Percentiles rank a stretch among this genome's conserved stretches.
phyloP scores from a whole-genome alignment of 257 asterid genomes.

The Solanum dulcamara region DNA sequence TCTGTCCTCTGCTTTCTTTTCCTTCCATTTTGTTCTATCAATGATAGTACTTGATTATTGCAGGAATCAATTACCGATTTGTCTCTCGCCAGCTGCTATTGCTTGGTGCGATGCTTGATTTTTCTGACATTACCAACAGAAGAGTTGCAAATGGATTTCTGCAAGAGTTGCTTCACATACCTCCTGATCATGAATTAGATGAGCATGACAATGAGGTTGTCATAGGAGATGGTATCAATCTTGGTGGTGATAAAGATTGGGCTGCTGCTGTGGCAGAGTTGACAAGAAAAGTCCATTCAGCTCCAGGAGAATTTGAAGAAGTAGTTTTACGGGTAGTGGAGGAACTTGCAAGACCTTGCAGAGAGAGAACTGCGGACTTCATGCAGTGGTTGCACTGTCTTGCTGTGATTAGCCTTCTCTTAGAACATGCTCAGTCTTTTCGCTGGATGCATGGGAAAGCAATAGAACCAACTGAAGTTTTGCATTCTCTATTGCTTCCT shows the following conservation, averaged over 20 bases:
- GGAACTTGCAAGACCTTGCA: constrained; percentile 84
- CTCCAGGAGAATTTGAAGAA: constrained; percentile 77
- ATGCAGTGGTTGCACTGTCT: constrained; percentile 91
- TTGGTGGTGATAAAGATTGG: constrained; percentile 97
- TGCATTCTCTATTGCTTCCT: constrained; percentile 77
- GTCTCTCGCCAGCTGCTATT: constrained; percentile 81
- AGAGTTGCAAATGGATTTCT: constrained; percentile 73
- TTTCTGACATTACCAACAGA: constrained; percentile 81
- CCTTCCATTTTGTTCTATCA: background rate
- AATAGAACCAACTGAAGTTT: constrained; percentile 67
- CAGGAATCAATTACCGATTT: constrained; percentile 79
- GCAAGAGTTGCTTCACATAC: constrained; percentile 58
- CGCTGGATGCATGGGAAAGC: constrained; percentile 57
- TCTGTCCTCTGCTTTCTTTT: background rate
- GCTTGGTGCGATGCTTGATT: constrained; percentile 80
- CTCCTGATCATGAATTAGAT: constrained; percentile 70
- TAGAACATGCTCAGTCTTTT: constrained; percentile 68
- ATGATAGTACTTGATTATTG: constrained; percentile 13
- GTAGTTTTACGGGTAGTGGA: constrained; percentile 60
- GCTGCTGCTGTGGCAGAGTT: constrained; percentile 78
- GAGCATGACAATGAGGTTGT: constrained; percentile 59
- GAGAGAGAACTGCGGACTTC: constrained; percentile 89
- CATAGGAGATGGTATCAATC: constrained; percentile 81
- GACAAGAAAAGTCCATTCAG: constrained; percentile 68
- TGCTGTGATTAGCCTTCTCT: constrained; percentile 67